A percentile compares a stretch with the other conserved stretches of the same genome.
phyloP scores from a whole-genome alignment of 2,329 filamentous ascomycete species.

The Penicillium crustosum region DNA sequence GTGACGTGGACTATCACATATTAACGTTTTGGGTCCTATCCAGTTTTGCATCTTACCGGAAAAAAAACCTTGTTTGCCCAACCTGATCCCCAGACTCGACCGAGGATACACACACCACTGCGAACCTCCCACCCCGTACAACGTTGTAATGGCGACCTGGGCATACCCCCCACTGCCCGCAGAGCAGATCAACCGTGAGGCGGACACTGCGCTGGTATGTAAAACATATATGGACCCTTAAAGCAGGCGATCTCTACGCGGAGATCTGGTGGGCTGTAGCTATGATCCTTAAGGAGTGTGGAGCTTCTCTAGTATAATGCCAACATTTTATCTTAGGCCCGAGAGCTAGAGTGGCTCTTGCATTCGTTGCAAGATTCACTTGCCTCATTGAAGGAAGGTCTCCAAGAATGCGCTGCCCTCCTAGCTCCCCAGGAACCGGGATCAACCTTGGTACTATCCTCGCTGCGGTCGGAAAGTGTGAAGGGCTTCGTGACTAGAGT shows the following conservation, averaged over 20 bases:
- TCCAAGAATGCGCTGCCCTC: constrained; percentile 85
- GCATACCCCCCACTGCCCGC: constrained; percentile 59
- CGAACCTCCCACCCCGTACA: neutral
- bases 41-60: constrained; percentile 2
- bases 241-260: neutral
- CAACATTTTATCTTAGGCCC: constrained; percentile 40
- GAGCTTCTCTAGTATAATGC: constrained; percentile 15
- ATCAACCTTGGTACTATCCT: constrained; percentile 85
- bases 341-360: constrained; percentile 65
- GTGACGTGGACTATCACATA: constrained; percentile 25
- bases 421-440: constrained; percentile 82
- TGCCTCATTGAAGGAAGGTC: constrained; percentile 63
- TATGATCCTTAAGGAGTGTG: constrained; percentile 3
- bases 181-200: constrained; percentile 52
- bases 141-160: constrained; percentile 56
- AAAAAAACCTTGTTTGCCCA: neutral
- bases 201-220: constrained; percentile 54
- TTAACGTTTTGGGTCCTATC: constrained; percentile 18
- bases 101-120: neutral
- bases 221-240: constrained; percentile 9
- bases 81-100: neutral
- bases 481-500: constrained; percentile 91
- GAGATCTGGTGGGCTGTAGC: neutral
- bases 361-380: constrained; percentile 61
- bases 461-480: constrained; percentile 79